phyloP scores from a whole-genome alignment of 805 yeast genomes.

The Candida xiaguanensis region DNA sequence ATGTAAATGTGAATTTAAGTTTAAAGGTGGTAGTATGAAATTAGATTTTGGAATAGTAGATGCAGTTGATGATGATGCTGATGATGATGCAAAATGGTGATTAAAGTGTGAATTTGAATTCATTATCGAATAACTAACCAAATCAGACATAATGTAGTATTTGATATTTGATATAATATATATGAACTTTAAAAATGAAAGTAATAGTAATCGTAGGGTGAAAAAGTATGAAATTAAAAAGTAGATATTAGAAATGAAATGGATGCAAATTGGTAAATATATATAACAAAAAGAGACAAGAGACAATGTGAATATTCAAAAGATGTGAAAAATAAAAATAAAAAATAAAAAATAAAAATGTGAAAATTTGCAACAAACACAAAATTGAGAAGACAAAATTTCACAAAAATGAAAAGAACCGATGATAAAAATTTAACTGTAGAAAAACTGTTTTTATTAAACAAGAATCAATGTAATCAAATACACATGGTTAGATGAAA shows the following conservation, averaged over 20 bases:
- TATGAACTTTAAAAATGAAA: neutral
- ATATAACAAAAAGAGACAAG: neutral
- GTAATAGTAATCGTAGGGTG: neutral
- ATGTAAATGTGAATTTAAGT: neutral
- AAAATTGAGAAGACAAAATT: neutral
- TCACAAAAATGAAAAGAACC: neutral
- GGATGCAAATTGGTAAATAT: neutral
- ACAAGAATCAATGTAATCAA: too few species aligned
- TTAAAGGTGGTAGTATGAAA: slow-evolving; percentile 5
- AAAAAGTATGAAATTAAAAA: too few species aligned
- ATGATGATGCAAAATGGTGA: slow-evolving; percentile 2
- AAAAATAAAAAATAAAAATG: neutral
- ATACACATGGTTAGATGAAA: too few species aligned
- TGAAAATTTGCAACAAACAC: neutral
- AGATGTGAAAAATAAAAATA: neutral
- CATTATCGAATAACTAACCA: slow-evolving; percentile 40
- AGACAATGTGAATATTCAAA: too few species aligned
- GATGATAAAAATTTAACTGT: neutral
- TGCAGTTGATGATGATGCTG: too few species aligned
- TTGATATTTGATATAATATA: neutral
- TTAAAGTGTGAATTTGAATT: neutral
- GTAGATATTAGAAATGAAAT: too few species aligned
- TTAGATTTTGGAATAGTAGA: neutral
- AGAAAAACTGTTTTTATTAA: too few species aligned
- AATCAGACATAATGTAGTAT: slow-evolving; percentile 18